Conservation (phyloP, 805 yeast species). For the Monosporozyma solicola region DNA sequence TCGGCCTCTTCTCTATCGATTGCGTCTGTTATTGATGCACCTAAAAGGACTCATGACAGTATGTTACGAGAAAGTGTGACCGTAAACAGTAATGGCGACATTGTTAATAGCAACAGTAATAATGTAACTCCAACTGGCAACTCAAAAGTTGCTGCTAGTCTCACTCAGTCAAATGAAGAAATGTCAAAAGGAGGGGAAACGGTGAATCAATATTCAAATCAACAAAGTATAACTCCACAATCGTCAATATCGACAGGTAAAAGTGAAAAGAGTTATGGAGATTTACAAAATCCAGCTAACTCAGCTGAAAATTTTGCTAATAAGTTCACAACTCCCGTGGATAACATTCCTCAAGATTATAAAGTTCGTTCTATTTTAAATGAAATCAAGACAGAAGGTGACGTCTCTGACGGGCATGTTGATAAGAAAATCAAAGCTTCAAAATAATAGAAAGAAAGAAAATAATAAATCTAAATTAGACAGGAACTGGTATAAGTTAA, state of each 20-base stretch:
- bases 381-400: background rate
- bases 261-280: background rate
- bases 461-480: background rate
- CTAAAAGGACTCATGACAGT: background rate
- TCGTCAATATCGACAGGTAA: background rate
- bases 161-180: constrained; percentile 1
- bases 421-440: constrained; percentile 2
- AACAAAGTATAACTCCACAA: background rate
- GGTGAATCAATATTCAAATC: background rate
- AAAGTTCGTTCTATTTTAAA: background rate
- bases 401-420: background rate
- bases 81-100: background rate
- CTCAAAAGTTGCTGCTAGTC: background rate
- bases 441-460: background rate
- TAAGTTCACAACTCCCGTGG: background rate
- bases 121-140: background rate
- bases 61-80: background rate
- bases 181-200: background rate
- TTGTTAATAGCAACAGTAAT: background rate
- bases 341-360: background rate
- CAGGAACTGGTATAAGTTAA: background rate
- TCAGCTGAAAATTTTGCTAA: background rate
- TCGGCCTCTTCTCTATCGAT: constrained; percentile 1
- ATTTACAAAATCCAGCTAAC: background rate
- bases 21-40: constrained; percentile 2